These are phyloP conservation scores for Daedaleopsis nitida DNA, from an alignment of 768 basidiomycete species.

Conservation along the genomic window DNA sequence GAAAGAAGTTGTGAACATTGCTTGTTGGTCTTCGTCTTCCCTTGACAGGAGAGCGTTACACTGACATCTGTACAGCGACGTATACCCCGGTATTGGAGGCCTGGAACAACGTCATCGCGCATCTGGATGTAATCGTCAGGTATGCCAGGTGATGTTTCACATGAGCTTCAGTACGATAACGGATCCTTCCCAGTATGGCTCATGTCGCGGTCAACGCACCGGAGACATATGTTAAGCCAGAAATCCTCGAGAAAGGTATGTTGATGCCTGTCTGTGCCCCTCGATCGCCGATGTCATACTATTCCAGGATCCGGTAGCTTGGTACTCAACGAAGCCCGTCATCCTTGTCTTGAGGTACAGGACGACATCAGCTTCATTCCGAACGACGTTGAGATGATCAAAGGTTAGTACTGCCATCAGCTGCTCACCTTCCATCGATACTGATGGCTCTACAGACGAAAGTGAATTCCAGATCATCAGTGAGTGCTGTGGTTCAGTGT, in stretches of 20 bases:
- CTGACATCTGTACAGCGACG: constrained; percentile 58
- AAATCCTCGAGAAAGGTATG: constrained; percentile 71
- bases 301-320: constrained; percentile 75
- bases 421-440: not conserved
- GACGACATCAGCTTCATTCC: constrained; percentile 95
- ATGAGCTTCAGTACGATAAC: not conserved
- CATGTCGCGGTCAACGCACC: constrained; percentile 89
- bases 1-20: constrained; percentile 91
- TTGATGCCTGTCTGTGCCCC: not conserved
- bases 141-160: constrained; percentile 27
- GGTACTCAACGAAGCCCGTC: constrained; percentile 81
- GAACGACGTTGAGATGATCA: constrained; percentile 94
- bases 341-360: constrained; percentile 96
- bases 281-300: not conserved
- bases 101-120: constrained; percentile 81
- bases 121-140: constrained; percentile 92
- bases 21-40: constrained; percentile 53
- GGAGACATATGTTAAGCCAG: constrained; percentile 87
- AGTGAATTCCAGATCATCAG: constrained; percentile 97
- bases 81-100: constrained; percentile 88
- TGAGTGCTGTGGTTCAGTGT: constrained; percentile 33
- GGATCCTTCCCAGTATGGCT: constrained; percentile 64
- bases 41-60: not conserved
- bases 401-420: constrained; percentile 45
- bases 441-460: constrained; percentile 45